Evolutionary conservation across 2,329 filamentous ascomycete species (phyloP), one percentile per base, ranked within the genome.

Genomic region (Diaporthe sp.): DNA sequence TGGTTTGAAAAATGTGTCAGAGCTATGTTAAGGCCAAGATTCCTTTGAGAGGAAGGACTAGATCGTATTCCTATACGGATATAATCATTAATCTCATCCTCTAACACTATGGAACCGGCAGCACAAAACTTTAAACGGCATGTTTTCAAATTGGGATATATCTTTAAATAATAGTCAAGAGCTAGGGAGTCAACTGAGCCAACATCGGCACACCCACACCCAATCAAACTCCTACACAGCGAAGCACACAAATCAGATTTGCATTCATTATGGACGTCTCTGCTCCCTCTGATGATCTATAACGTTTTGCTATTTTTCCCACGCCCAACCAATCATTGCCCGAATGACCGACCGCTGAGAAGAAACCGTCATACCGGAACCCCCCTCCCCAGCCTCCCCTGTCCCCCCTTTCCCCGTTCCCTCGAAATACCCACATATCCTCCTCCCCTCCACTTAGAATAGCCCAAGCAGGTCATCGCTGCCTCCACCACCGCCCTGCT

Each of bases 391-490:
- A 5, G 1, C 51, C n/a, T 28, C 22, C 15, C 13, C 13, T 3
- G 15, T 6, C 6, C 37, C 22, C 22, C 39, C 15, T 7, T 5
- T 9, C 51, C 51, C 25, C 51, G 25, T 7, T 5, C 9, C 51
- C 51, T 13, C 51, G 39, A 25, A 39, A 60, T 60, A 4, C 17
- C 19, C 61, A 17, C 0, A 22, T 39, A 12, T 49, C 12, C 3
- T 10, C 7, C 25, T 22, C 7, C 39, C 31, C 4, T 44, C 61
- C 74, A 25, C 53, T 81, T 86, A 91, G 79, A 91, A 91, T 78
- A 92, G 84, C 22, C 88, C 89, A 67, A 92, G 80, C 78, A 94
- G 84, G 83, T 94, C 92, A 77, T 94, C 90, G 79, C 88, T 75
- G 0, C 68, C 91, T 67, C 84, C 83, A 76, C 84, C 85, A 83